A percentile compares a stretch with the other conserved stretches of the same genome.
Evolutionary conservation across 768 basidiomycete genomes (phyloP).

Genomic region (Suillus discolor): DNA sequence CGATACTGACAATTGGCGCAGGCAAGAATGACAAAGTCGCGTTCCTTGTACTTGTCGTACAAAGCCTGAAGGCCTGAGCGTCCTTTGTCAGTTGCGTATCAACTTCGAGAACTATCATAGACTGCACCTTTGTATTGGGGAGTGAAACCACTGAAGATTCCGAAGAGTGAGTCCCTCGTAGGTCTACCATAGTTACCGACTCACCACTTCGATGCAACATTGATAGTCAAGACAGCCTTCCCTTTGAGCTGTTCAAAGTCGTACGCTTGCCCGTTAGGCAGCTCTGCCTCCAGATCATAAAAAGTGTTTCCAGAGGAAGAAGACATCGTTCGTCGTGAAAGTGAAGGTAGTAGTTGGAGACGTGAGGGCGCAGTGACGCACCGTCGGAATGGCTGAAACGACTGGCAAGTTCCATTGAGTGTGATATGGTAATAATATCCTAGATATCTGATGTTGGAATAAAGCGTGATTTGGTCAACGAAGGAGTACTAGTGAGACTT

Average conservation of each 20-base stretch:
- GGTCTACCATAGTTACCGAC: neutral
- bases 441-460: neutral
- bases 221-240: conserved; percentile 78
- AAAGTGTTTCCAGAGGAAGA: conserved; percentile 42
- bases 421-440: neutral
- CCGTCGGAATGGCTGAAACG: neutral
- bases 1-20: too few species aligned
- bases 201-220: conserved; percentile 73
- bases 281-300: conserved; percentile 68
- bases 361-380: neutral
- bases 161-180: conserved; percentile 4
- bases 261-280: conserved; percentile 55
- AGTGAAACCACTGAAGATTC: conserved; percentile 66
- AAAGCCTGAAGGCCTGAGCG: conserved; percentile 71
- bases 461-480: neutral
- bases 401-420: neutral
- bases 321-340: conserved; percentile 24
- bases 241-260: conserved; percentile 73
- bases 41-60: conserved; percentile 80
- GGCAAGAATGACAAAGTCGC: conserved; percentile 69
- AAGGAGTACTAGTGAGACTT: conserved; percentile 2
- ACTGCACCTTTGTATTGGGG: conserved; percentile 70
- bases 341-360: neutral
- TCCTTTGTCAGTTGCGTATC: neutral
- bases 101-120: neutral